Base-by-base conservation (phyloP, 129 eudicot genomes). In the Flaveria linearis region DNA sequence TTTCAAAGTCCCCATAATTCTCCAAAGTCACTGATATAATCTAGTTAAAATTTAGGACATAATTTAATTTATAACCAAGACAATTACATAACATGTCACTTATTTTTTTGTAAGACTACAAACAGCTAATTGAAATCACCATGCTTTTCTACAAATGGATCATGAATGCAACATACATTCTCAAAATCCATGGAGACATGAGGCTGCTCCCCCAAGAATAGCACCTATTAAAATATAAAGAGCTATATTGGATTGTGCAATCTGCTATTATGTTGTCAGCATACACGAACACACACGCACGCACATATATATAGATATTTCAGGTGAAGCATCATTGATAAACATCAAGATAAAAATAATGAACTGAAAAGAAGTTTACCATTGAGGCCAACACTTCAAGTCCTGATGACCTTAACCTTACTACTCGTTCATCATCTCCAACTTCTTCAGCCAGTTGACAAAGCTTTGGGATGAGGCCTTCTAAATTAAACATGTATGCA, bases 391-490 rank as follows among this genome's bases (percentile, higher is more conserved):
- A 84, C 74, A 86, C 86, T 80, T 88, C 92, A 72, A 91, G 85
- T 83, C 97, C 97, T 78, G 90, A 83, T 39, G 97, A 86, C 79
- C 94, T 83, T 57, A 88, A 73, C 25, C 87, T 81, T 73, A 88
- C 70, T 70, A 85, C 84, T 86, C 87, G 86, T 53, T 88, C 92
- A 85, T 86, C 88, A 66, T 85, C 90, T 71, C 92, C 97, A 81
- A 86, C 80, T 87, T 91, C 97, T 85, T 84, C 92, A 73, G 92
- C 88, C 73, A 91, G 76, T 75, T 78, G 88, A 80, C 95, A 86
- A 73, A 91, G 91, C 79, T 88, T 91, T 23, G 90, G 95, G 66
- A 91, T 89, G 60, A 88, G 88, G 49, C 90, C 97, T 88, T 91
- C 97, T 70, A 88, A 69, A 86, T 86, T 91, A 88, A 91, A 86